Evolutionary conservation across 2,329 filamentous ascomycete genomes (phyloP).

Genomic region (Venturia aucupariae): DNA sequence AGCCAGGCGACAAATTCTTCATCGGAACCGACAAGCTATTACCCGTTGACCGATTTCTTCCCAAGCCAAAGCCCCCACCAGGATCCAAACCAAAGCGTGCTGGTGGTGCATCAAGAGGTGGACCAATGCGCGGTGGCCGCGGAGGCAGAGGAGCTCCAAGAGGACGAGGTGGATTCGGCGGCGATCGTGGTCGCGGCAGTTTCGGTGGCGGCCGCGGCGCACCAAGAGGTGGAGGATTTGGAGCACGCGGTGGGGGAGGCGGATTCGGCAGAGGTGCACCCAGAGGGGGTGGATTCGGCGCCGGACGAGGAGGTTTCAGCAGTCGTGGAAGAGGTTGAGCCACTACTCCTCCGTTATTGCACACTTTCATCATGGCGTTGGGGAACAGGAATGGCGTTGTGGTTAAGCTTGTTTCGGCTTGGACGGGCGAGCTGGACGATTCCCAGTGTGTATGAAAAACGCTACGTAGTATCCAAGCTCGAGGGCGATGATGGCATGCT

Average conservation of each 20-base stretch:
- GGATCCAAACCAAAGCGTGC: conserved; percentile 58
- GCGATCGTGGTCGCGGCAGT: conserved; percentile 28
- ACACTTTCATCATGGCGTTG: background rate
- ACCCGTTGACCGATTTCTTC: conserved; percentile 89
- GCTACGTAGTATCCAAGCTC: background rate
- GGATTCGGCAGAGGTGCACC: conserved; percentile 26
- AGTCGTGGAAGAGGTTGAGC: conserved; percentile 8
- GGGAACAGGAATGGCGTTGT: background rate
- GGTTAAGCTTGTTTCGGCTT: background rate
- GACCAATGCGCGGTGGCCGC: conserved; percentile 30
- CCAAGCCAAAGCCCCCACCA: conserved; percentile 72
- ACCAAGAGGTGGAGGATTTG: conserved; percentile 45
- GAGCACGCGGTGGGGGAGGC: conserved; percentile 36
- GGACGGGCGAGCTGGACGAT: background rate
- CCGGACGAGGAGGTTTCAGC: background rate
- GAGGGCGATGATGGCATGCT: background rate
- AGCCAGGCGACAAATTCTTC: conserved; percentile 94
- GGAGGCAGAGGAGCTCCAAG: conserved; percentile 30
- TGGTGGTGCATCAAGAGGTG: conserved; percentile 48
- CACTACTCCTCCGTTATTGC: background rate
- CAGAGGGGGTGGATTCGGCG: conserved; percentile 23
- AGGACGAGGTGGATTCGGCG: conserved; percentile 29
- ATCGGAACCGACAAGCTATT: conserved; percentile 91
- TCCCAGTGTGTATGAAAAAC: conserved; percentile 5
- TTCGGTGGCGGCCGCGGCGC: conserved; percentile 35